phyloP scores from a whole-genome alignment of 805 yeast genomes.

The Monosporozyma servazzii region DNA sequence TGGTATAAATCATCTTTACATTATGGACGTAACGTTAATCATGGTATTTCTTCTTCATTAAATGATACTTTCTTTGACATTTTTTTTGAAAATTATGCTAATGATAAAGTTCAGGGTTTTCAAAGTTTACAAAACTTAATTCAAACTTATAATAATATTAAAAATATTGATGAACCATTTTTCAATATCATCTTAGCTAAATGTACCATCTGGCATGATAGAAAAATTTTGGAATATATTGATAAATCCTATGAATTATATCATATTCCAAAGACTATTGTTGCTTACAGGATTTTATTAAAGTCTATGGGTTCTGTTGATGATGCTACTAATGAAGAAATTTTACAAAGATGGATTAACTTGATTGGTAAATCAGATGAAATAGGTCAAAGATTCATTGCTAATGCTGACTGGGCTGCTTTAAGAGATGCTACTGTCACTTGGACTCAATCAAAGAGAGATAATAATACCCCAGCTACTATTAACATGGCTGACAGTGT shows the following conservation, averaged over 20 bases:
- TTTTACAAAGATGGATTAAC: conserved; percentile 49
- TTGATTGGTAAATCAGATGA: conserved; percentile 41
- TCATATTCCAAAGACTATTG: conserved; percentile 52
- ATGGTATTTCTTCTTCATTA: conserved; percentile 63
- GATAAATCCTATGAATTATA: conserved; percentile 50
- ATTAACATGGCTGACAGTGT: conserved; percentile 2
- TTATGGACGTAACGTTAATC: conserved; percentile 50
- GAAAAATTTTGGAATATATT: conserved; percentile 54
- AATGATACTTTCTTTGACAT: conserved; percentile 60
- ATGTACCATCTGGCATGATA: conserved; percentile 57
- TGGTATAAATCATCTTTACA: conserved; percentile 56
- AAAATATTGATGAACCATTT: conserved; percentile 68
- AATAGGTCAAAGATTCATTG: conserved; percentile 52
- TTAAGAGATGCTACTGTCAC: conserved; percentile 62
- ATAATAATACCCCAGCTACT: conserved; percentile 5
- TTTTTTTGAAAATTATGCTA: conserved; percentile 50
- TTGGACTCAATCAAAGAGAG: conserved; percentile 26
- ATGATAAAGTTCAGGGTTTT: conserved; percentile 46
- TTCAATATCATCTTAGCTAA: conserved; percentile 66
- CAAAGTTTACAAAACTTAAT: conserved; percentile 48
- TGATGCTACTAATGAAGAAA: conserved; percentile 41
- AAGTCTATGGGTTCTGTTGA: conserved; percentile 63
- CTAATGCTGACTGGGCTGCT: conserved; percentile 81
- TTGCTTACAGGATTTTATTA: conserved; percentile 61
- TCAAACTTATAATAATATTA: conserved; percentile 44